Evolutionary conservation across 2,329 filamentous ascomycete genomes (phyloP).

Genomic region (Penicillium sp.): DNA sequence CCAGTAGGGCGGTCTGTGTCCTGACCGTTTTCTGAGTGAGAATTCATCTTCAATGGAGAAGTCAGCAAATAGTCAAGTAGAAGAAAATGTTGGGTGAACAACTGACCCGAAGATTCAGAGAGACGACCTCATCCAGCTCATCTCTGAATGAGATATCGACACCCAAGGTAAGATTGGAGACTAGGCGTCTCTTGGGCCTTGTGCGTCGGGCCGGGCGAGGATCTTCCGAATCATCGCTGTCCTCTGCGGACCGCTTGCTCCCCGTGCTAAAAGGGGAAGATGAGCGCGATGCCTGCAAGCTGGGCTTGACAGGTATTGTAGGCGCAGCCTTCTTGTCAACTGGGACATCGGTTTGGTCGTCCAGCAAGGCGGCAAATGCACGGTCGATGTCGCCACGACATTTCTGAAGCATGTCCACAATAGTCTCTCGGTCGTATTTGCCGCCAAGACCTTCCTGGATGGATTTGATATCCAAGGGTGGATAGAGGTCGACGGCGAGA

Average conservation of each 20-base stretch:
- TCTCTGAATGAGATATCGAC: conserved; percentile 40
- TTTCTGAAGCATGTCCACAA: conserved; percentile 52
- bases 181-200: conserved; percentile 31
- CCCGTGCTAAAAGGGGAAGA: conserved; percentile 43
- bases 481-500: conserved; percentile 39
- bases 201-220: conserved; percentile 30
- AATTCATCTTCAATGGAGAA: conserved; percentile 14
- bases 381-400: conserved; percentile 53
- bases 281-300: conserved; percentile 39
- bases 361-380: conserved; percentile 52
- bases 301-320: conserved; percentile 30
- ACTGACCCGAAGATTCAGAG: conserved; percentile 35
- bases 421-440: conserved; percentile 48
- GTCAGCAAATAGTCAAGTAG: background rate
- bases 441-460: conserved; percentile 52
- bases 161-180: conserved; percentile 35
- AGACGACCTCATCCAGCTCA: conserved; percentile 39
- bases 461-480: conserved; percentile 55
- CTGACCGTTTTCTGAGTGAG: conserved; percentile 17
- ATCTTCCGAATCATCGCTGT: conserved; percentile 39
- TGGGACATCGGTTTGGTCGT: conserved; percentile 37
- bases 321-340: conserved; percentile 23
- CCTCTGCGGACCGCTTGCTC: conserved; percentile 43
- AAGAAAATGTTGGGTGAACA: background rate
- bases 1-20: conserved; percentile 4